Evolutionary conservation across 139 green algal genomes (phyloP), one percentile per base, ranked within the genome.

Genomic region (Asterochloris sp.): DNA sequence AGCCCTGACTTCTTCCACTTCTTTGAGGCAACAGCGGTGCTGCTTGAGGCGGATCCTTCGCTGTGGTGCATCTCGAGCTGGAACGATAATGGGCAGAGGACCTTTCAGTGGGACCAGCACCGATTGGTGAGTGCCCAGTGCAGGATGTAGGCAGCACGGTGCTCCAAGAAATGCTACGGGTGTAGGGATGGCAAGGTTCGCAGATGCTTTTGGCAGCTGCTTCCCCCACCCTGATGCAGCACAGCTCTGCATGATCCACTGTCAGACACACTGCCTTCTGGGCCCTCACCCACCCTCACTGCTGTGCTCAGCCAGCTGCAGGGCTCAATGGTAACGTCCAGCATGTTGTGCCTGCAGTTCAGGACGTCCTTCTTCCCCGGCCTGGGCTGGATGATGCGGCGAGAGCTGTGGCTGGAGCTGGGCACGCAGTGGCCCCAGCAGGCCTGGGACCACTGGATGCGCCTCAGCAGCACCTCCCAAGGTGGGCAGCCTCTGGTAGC

Each of bases 371-470:
- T 89, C 76, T 93, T 93, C 75, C 88, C 88, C 0, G 89, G 89
- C 21, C 84, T 92, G 27, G 89, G 89, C 17, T 93, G 89, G 89
- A 91, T 93, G 89, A 78, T 92, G 85, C 79, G 73, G 71, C 78
- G 82, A 0, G 13, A 88, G 71, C 67, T 90, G 78, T 92, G 87
- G 87, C 38, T 69, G 74, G 89, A 91, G 82, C 75, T 92, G 24
- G 76, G 82, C 21, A 78, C 74, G 1, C 54, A 76, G 14, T 92
- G 85, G 80, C 87, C 89, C 23, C 54, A 81, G 26, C 79, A 87
- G 79, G 47, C 82, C 69, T 90, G 88, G 89, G 89, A 92, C 81
- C 85, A 90, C 78, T 92, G 89, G 88, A 88, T 91, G 88, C 83
- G 88, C 23, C 79, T 87, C 17, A 78, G 86, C 38, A 76, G 80